These are phyloP conservation scores for Solanum hybrid DNA, from an alignment of 305 asterid species.

Conservation along the genomic window DNA sequence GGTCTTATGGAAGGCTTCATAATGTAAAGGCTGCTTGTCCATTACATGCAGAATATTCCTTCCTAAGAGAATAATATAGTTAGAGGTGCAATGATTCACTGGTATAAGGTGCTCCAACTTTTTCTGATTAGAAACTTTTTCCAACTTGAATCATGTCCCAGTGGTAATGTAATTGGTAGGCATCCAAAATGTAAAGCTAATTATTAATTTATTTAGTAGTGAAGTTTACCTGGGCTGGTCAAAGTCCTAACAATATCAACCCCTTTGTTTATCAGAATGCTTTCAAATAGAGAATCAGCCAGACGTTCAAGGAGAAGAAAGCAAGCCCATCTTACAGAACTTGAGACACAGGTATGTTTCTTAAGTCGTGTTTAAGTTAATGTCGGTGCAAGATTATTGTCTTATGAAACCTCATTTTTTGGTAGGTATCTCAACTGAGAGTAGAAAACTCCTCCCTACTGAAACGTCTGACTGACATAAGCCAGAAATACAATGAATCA, in stretches of 20 bases:
- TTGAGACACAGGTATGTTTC: slow-evolving; percentile 71
- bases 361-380: background rate
- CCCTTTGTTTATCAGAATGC: slow-evolving; percentile 58
- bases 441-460: slow-evolving; percentile 81
- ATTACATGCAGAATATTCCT: background rate
- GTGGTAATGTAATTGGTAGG: background rate
- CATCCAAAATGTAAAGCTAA: background rate
- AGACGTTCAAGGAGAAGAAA: slow-evolving; percentile 96
- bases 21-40: background rate
- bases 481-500: slow-evolving; percentile 84
- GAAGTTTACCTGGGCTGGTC: background rate
- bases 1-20: background rate
- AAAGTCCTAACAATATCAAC: background rate
- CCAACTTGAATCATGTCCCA: background rate
- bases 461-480: slow-evolving; percentile 83
- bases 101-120: background rate
- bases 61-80: background rate
- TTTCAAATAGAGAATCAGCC: slow-evolving; percentile 98
- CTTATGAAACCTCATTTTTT: slow-evolving; percentile 12
- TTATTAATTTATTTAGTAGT: background rate
- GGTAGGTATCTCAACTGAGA: slow-evolving; percentile 70
- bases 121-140: background rate
- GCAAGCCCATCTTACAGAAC: slow-evolving; percentile 95
- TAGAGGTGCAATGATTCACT: background rate
- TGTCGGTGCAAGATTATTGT: background rate